Evolutionary conservation across 257 asterid species (phyloP).

Genomic region (Perilla frutescens): DNA sequence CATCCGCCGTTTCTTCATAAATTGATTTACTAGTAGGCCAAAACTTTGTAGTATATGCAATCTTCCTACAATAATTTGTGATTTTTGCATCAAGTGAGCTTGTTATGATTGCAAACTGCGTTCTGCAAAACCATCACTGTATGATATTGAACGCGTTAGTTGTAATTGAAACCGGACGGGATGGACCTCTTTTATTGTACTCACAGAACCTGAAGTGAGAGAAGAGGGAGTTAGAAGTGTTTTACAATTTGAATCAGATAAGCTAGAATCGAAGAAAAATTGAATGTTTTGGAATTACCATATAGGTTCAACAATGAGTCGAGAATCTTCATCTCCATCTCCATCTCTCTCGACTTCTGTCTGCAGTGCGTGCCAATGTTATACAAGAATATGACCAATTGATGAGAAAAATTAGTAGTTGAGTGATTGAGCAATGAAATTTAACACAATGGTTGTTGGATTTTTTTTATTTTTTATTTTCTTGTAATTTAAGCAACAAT

Average conservation of each 20-base stretch:
- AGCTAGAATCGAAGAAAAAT: no score
- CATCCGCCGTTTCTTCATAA: conserved; percentile 16
- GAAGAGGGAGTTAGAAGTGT: neutral
- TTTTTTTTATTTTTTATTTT: no score
- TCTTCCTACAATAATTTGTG: conserved; percentile 25
- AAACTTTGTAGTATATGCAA: conserved; percentile 35
- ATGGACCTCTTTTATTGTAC: neutral
- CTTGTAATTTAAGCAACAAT: neutral
- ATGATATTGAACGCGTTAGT: neutral
- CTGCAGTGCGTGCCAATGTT: conserved; percentile 29
- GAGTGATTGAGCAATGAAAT: neutral
- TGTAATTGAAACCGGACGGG: no score
- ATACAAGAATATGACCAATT: neutral
- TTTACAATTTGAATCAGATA: neutral
- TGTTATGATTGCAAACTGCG: neutral
- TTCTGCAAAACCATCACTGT: neutral
- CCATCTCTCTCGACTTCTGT: conserved; percentile 13
- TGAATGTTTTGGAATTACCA: conserved; percentile 23
- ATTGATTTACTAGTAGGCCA: conserved; percentile 2
- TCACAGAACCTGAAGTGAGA: neutral
- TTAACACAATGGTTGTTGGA: no score
- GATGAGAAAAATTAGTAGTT: neutral
- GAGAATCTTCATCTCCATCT: neutral
- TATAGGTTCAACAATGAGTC: conserved; percentile 1
- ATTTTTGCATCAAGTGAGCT: conserved; percentile 24